phyloP scores from a whole-genome alignment of 371 early-diverging fungal species.

The Funneliformis caledonium region DNA sequence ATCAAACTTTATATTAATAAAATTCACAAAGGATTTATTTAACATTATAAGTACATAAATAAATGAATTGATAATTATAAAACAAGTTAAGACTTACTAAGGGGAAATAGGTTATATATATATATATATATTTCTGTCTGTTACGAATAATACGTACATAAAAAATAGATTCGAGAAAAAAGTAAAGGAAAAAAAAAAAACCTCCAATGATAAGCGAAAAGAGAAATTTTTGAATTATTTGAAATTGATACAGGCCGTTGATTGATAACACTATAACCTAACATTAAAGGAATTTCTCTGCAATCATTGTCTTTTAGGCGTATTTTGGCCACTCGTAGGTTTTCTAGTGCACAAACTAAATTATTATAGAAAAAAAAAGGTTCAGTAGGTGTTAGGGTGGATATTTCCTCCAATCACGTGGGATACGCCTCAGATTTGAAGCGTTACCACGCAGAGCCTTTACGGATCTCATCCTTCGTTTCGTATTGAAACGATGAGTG shows the following conservation, averaged over 20 bases:
- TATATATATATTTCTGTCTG: no score
- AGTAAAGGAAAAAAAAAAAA: no score
- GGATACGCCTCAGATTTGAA: slow-evolving; percentile 33
- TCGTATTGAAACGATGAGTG: slow-evolving; percentile 18
- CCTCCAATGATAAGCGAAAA: neutral
- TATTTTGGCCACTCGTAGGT: neutral
- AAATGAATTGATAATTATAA: neutral
- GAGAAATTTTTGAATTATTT: no score
- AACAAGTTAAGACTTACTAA: neutral
- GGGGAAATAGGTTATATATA: no score
- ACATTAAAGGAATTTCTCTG: neutral
- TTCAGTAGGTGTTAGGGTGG: slow-evolving; percentile 31
- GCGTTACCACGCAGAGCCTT: slow-evolving; percentile 32
- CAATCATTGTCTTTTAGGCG: neutral
- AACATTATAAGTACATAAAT: neutral
- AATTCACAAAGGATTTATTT: neutral
- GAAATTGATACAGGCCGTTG: neutral
- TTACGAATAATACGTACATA: no score
- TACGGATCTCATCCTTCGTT: slow-evolving; percentile 39
- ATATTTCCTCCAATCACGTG: slow-evolving; percentile 37
- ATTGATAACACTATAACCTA: neutral
- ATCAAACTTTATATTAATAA: neutral
- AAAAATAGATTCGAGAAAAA: no score
- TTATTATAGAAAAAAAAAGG: neutral
- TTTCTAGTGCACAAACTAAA: neutral